phyloP scores from a whole-genome alignment of 306 rosid species.

The Urtica urens region DNA sequence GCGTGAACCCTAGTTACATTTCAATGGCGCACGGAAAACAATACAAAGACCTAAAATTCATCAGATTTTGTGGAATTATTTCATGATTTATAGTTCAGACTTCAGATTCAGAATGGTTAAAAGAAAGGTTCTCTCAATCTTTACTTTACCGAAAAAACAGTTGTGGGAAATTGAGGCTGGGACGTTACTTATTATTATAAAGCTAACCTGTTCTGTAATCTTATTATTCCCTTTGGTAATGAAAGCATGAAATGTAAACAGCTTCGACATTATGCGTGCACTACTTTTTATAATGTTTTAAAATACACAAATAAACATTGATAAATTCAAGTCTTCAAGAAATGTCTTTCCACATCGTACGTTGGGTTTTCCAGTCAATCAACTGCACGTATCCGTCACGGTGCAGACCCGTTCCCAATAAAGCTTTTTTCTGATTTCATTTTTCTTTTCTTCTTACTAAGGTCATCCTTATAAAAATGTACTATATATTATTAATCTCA shows the following conservation, averaged over 20 bases:
- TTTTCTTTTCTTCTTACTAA: neutral
- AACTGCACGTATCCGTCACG: constrained; percentile 66
- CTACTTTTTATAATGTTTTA: too few relatives aligned
- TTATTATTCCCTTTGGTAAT: neutral
- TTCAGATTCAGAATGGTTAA: neutral
- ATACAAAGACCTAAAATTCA: too few relatives aligned
- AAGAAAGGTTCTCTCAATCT: neutral
- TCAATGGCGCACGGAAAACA: too few relatives aligned
- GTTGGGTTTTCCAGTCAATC: constrained; percentile 18
- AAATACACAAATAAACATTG: neutral
- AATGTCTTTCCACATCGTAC: constrained; percentile 7
- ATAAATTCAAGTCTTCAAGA: neutral
- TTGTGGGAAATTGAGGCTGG: too few relatives aligned
- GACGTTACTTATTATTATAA: neutral
- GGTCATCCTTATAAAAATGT: neutral
- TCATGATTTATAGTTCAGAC: too few relatives aligned
- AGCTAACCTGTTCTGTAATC: neutral
- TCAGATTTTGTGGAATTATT: too few relatives aligned
- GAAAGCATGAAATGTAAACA: too few relatives aligned
- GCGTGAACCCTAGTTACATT: too few relatives aligned
- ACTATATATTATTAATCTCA: neutral
- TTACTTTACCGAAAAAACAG: too few relatives aligned
- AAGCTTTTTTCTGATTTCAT: neutral
- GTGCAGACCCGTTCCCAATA: constrained; percentile 20
- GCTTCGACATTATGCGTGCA: neutral